Percentiles rank a stretch among this genome's conserved stretches.
phyloP scores from a whole-genome alignment of 2,329 filamentous ascomycete genomes.

The Penicillium sclerotiorum region DNA sequence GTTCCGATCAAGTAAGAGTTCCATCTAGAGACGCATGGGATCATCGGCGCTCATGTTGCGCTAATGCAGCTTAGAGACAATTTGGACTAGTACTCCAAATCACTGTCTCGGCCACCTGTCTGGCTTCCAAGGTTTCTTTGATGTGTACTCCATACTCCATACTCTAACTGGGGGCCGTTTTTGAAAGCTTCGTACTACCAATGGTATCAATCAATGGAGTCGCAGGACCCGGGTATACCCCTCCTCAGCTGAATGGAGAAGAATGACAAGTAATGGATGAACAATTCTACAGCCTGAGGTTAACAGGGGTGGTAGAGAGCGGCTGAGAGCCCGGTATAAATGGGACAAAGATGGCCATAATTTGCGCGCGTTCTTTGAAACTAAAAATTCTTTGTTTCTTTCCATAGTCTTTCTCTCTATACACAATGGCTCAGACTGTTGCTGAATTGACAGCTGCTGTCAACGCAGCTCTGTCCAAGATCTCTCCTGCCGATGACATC shows the following conservation, averaged over 20 bases:
- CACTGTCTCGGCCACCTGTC: too few relatives aligned
- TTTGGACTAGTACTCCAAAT: too few relatives aligned
- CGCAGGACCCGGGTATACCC: neutral
- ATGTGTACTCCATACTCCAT: too few relatives aligned
- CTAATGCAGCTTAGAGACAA: too few relatives aligned
- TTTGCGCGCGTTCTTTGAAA: neutral
- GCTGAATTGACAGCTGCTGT: slow-evolving; percentile 1
- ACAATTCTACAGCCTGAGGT: neutral
- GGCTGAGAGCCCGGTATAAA: neutral
- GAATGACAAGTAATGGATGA: slow-evolving; percentile 9
- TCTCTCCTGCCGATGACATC: neutral
- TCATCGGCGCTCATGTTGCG: too few relatives aligned
- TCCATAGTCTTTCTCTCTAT: neutral
- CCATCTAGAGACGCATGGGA: too few relatives aligned
- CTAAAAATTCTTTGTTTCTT: neutral
- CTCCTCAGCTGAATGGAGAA: too few relatives aligned
- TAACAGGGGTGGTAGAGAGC: too few relatives aligned
- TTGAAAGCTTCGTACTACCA: too few relatives aligned
- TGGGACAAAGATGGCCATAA: neutral
- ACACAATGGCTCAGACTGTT: neutral
- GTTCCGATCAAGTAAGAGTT: too few relatives aligned
- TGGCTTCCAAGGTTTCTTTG: too few relatives aligned
- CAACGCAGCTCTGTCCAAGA: slow-evolving; percentile 1
- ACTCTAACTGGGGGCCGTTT: too few relatives aligned
- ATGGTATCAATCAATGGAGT: neutral